Evolutionary conservation across 345 rosid species (phyloP), one percentile per base, ranked within the genome.

Genomic region (Moricandia moricandioides): DNA sequence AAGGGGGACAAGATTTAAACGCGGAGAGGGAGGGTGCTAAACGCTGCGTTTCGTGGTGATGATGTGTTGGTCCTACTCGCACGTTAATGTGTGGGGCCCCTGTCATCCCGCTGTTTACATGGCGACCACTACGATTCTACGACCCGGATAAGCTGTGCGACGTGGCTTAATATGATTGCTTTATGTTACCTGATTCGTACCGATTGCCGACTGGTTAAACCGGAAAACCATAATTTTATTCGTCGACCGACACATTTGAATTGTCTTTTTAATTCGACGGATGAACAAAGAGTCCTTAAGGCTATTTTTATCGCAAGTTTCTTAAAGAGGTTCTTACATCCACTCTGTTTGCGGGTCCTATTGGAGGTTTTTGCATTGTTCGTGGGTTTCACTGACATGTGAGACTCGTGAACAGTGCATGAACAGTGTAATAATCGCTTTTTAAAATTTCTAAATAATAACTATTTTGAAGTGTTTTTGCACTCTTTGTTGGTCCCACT

Each of bases 21-120:
- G 17, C 16, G 7, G 31, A n/a, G 9, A 27, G 24, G 13, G 31
- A 45, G 14, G 29, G 68, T 21, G 24, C 24, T 2, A 51, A 78
- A 78, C 81, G 81, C 8, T 51, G 69, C 73, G 81, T 66, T 78
- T 35, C 37, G 5, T 45, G 1, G 2, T 69, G 2, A 55, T 29
- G 1, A 63, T 18, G 8, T n/a, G 34, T 63, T 29, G 67, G 56
- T 13, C 51, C 51, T 43, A 49, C 18, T 6, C 31, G 7, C 12
- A 0, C 2, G 56, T 52, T 62, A 9, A 18, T 8, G n/a, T 8
- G 65, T 76, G 75, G 80, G 40, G 1, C 67, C 52, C 24, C 26
- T 21, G 2, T 18, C 33, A 2, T 5, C 5, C 11, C 26, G 51
- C 54, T 26, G 17, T n/a, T 62, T 70, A 76, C 66, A 63, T 76